phyloP scores from a whole-genome alignment of 169 alveolate species.

The Plasmodium yoelii region DNA sequence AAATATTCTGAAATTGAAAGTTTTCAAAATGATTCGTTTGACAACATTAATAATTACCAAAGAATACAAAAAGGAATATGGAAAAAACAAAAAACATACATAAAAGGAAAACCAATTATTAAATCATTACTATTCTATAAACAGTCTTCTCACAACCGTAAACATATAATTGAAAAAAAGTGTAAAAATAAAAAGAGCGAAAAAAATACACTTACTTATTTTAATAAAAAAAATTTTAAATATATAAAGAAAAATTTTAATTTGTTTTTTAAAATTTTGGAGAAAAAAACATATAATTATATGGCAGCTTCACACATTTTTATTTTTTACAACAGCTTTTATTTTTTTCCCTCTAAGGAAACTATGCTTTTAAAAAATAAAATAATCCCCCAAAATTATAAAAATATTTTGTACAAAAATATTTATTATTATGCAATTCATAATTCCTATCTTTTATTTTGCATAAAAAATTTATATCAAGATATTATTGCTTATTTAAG shows the following conservation, averaged over 20 bases:
- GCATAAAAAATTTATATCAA: conserved; percentile 29
- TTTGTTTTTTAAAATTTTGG: conserved; percentile 40
- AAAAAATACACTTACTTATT: not conserved
- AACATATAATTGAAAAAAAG: not conserved
- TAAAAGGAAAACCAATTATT: not conserved
- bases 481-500: conserved; percentile 8
- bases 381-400: not conserved
- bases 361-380: not conserved
- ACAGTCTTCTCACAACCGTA: not conserved
- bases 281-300: conserved; percentile 45
- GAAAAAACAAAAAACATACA: not conserved
- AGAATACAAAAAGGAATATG: not conserved
- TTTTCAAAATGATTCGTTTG: not conserved
- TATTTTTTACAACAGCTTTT: conserved; percentile 15
- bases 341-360: conserved; percentile 8
- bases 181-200: not conserved
- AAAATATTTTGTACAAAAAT: conserved; percentile 35
- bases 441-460: conserved; percentile 28
- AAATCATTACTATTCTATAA: not conserved
- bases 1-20: too few relatives aligned
- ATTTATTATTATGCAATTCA: conserved; percentile 61
- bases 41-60: not conserved
- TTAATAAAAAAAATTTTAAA: conserved; percentile 10
- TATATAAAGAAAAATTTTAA: conserved; percentile 20
- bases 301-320: conserved; percentile 60